Percentiles rank a stretch among this genome's conserved stretches.
These are phyloP conservation scores for Pseudopediastrum boryanum DNA, from an alignment of 139 green algal genomes.

Conservation along the genomic window DNA sequence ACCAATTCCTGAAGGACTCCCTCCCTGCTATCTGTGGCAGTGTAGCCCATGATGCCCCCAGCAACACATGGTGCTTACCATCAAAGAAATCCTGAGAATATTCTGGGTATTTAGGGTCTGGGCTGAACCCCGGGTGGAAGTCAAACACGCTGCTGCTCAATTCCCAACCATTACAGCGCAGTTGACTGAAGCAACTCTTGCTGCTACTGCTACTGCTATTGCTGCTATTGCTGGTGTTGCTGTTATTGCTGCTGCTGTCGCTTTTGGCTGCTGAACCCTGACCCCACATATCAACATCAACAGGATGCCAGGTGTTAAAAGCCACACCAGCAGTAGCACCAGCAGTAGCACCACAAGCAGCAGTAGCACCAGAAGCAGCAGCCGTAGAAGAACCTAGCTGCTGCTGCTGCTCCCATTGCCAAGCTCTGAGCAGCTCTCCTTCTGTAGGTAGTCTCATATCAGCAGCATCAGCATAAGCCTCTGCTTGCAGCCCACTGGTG, in stretches of 20 bases:
- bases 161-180: slow-evolving; percentile 27
- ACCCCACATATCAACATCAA: neutral
- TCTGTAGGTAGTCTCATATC: neutral
- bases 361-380: slow-evolving; percentile 7
- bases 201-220: neutral
- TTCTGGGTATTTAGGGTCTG: slow-evolving; percentile 11
- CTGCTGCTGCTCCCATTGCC: neutral
- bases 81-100: slow-evolving; percentile 30
- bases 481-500: slow-evolving; percentile 16
- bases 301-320: too few relatives aligned
- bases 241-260: neutral
- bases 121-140: neutral
- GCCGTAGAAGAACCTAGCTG: slow-evolving; percentile 7
- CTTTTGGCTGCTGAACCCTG: neutral
- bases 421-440: neutral
- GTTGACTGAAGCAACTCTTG: slow-evolving; percentile 5
- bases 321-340: too few relatives aligned
- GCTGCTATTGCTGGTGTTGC: neutral
- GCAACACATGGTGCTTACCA: slow-evolving; percentile 18
- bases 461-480: slow-evolving; percentile 21
- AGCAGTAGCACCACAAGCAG: slow-evolving; percentile 17
- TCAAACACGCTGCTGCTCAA: slow-evolving; percentile 22
- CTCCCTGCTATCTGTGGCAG: too few relatives aligned
- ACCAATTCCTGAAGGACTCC: too few relatives aligned
- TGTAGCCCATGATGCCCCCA: too few relatives aligned